A percentile compares a stretch with the other conserved stretches of the same genome.
These are phyloP conservation scores for Colletotrichum orchidophilum DNA, from an alignment of 2,329 filamentous ascomycete genomes.

Conservation along the genomic window DNA sequence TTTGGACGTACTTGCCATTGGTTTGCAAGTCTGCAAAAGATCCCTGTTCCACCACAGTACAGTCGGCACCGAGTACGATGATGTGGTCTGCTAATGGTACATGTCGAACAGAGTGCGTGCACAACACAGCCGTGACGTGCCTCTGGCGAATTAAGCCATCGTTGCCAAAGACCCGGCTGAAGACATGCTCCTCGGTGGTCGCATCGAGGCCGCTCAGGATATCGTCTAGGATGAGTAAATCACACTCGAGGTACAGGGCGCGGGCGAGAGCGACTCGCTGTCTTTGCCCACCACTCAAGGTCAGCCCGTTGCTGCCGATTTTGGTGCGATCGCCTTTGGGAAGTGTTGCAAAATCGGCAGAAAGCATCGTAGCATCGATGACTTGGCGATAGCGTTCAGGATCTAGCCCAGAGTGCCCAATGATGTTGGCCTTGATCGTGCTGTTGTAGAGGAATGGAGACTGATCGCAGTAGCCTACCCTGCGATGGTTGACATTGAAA, in stretches of 20 bases:
- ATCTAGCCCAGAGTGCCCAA: constrained; percentile 45
- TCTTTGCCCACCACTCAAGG: constrained; percentile 52
- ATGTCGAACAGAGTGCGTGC: constrained; percentile 50
- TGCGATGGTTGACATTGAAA: constrained; percentile 13
- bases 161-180: constrained; percentile 40
- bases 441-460: constrained; percentile 45
- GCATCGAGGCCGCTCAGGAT: constrained; percentile 47
- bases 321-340: constrained; percentile 48
- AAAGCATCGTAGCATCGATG: constrained; percentile 45
- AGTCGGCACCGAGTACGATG: constrained; percentile 51
- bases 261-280: constrained; percentile 41
- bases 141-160: constrained; percentile 39
- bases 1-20: constrained; percentile 50
- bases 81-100: constrained; percentile 54
- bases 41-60: constrained; percentile 52
- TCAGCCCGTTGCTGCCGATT: constrained; percentile 53
- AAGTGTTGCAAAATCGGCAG: constrained; percentile 42
- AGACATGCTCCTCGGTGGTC: constrained; percentile 45
- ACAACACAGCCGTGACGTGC: constrained; percentile 43
- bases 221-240: constrained; percentile 47
- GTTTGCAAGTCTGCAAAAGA: constrained; percentile 48
- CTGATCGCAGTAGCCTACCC: constrained; percentile 46
- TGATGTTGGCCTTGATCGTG: constrained; percentile 49
- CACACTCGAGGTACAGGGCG: constrained; percentile 42
- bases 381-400: constrained; percentile 45